Conservation (phyloP, 352 stramenopile species). For the Halophytophthora batemanensis region DNA sequence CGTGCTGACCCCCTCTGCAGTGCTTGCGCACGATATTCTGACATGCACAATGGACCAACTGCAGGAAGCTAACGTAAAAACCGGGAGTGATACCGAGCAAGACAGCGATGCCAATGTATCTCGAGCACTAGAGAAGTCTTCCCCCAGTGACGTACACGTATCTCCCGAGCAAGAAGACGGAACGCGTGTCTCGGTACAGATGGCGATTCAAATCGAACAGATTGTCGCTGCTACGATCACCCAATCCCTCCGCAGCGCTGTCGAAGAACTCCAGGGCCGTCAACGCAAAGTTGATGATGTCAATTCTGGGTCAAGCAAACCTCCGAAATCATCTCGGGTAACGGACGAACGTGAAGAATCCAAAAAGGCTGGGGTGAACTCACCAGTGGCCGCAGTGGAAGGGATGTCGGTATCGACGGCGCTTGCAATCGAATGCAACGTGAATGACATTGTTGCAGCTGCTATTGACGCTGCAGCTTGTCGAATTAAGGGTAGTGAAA, state of each 20-base stretch:
- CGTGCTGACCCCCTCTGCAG: slow-evolving; percentile 12
- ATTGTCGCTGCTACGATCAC: slow-evolving; percentile 41
- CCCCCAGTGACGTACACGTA: background rate
- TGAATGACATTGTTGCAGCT: slow-evolving; percentile 25
- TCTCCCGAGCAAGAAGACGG: background rate
- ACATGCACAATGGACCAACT: slow-evolving; percentile 15
- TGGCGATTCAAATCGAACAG: slow-evolving; percentile 32
- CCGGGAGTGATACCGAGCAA: slow-evolving; percentile 2
- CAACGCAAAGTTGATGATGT: background rate
- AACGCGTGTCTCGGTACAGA: slow-evolving; percentile 12
- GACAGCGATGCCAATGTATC: slow-evolving; percentile 8
- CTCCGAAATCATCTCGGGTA: no score
- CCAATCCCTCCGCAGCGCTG: slow-evolving; percentile 27
- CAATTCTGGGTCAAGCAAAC: background rate
- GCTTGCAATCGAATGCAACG: slow-evolving; percentile 14
- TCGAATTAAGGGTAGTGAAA: slow-evolving; percentile 11
- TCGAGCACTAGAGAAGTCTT: background rate
- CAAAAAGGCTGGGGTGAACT: background rate
- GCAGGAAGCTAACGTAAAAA: background rate
- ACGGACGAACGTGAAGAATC: background rate
- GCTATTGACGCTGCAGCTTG: slow-evolving; percentile 21
- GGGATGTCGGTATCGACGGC: slow-evolving; percentile 7
- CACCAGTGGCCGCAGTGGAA: background rate
- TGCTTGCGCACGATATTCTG: slow-evolving; percentile 19
- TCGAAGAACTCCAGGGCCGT: slow-evolving; percentile 19